A percentile compares a stretch with the other conserved stretches of the same genome.
Evolutionary conservation across 2,329 filamentous ascomycete genomes (phyloP).

Genomic region (Penicillium sp.): DNA sequence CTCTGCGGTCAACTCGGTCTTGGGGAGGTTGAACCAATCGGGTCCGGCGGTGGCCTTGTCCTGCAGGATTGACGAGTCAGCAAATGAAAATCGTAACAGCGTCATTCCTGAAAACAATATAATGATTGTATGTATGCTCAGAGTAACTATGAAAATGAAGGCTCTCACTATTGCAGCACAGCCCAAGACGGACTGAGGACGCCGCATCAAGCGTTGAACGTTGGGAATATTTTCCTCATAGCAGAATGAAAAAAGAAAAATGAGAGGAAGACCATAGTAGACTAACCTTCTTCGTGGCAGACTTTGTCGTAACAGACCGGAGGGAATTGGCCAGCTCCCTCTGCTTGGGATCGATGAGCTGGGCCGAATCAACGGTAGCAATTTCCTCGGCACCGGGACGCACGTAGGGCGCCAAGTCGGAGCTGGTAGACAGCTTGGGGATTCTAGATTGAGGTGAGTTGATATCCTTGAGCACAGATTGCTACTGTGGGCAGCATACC

Average conservation of each 20-base stretch:
- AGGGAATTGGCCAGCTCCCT: conserved; percentile 29
- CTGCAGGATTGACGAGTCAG: conserved; percentile 33
- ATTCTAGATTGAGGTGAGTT: conserved; percentile 40
- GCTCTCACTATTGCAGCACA: conserved; percentile 71
- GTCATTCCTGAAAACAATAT: conserved; percentile 5
- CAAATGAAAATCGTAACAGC: conserved; percentile 12
- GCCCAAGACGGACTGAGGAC: conserved; percentile 75
- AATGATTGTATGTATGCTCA: conserved; percentile 49
- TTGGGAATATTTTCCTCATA: conserved; percentile 80
- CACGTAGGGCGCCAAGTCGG: conserved; percentile 57
- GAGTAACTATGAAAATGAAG: conserved; percentile 72
- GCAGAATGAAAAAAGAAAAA: conserved; percentile 32
- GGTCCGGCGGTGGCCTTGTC: conserved; percentile 71
- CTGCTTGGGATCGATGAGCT: conserved; percentile 53
- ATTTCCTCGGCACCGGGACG: conserved; percentile 55
- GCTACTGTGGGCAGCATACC: conserved; percentile 11
- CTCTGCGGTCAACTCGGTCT: conserved; percentile 79
- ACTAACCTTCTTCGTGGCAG: conserved; percentile 53
- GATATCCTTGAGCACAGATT: neutral
- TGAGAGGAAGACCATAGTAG: neutral
- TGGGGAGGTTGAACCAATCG: conserved; percentile 85
- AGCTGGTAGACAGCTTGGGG: conserved; percentile 53
- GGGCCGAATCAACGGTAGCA: conserved; percentile 55
- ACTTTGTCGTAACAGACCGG: conserved; percentile 42
- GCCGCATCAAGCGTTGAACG: conserved; percentile 69